Base-by-base conservation (phyloP, 225 moss, liverwort and hornwort species). In the Lunularia cruciata region DNA sequence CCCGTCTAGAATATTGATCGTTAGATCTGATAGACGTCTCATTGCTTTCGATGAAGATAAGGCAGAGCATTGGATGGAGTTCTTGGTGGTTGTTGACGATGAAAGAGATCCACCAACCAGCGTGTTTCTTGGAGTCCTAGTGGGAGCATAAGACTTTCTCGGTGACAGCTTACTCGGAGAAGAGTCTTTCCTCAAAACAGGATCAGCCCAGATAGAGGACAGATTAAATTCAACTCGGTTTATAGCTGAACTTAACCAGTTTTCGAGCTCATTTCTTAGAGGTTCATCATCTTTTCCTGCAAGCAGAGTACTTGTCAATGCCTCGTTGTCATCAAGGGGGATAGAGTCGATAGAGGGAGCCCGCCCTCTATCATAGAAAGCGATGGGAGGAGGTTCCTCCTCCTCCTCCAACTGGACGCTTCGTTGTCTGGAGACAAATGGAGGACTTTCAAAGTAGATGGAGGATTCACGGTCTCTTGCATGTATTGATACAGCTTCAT, bases 221-320 rank as follows among this genome's bases (percentile, higher is more conserved):
- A 71, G 47, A 22, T 71, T 71, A 7, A 60, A 32, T 2, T 71
- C 60, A 30, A 71, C 71, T 36, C 71, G 47, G n/a, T 71, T 30
- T 31, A 71, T 71, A 15, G 71, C 71, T 10, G 71, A 71, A 26
- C 36, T 71, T 27, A 71, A 61, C 71, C 71, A 71, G 60, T 60
- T 35, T 36, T 71, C 59, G 19, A 71, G 48, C 25, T 71, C 71
- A 25, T 61, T 57, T 26, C 71, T 60, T 33, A 71, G 48, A 27
- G 69, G 69, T 35, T 71, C 60, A 28, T 60, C 47, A 25, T 47
- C 47, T 31, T 61, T 71, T 14, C 47, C 71, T 2, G 48, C 59
- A 22, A 71, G 47, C 61, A 71, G 18, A 71, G 60, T 59, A 8
- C 60, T 71, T 22, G 59, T 47, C 48, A 71, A 34, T 9, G 30